A percentile compares a stretch with the other conserved stretches of the same genome.
Evolutionary conservation across 129 eudicot species (phyloP).

Genomic region (Centaurea solstitialis): DNA sequence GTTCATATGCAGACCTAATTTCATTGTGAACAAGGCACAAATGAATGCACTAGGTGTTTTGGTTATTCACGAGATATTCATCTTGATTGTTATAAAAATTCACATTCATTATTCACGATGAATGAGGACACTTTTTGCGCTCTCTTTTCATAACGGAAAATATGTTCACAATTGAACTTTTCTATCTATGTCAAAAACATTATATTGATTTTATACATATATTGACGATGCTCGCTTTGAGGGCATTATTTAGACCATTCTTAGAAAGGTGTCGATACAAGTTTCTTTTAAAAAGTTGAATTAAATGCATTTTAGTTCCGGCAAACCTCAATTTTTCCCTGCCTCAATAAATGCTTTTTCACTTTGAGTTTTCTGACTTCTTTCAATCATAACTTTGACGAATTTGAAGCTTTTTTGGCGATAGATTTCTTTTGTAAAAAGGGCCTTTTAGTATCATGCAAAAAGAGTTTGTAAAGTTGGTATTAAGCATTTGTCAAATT

Average conservation of each 20-base stretch:
- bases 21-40: background rate
- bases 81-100: too few species aligned
- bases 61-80: background rate
- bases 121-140: too few species aligned
- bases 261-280: background rate
- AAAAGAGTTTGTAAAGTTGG: background rate
- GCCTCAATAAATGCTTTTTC: background rate
- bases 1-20: background rate
- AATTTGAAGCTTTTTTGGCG: background rate
- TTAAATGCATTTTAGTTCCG: background rate
- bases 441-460: background rate
- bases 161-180: background rate
- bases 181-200: too few species aligned
- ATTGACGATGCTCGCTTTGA: background rate
- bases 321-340: background rate
- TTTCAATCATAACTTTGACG: background rate
- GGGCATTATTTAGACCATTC: background rate
- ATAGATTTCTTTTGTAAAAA: background rate
- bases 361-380: background rate
- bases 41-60: background rate
- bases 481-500: background rate
- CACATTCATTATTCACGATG: background rate
- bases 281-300: background rate
- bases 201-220: too few species aligned
- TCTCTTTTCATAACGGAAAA: background rate